phyloP scores from a whole-genome alignment of 2,329 filamentous ascomycete genomes.

The Eurotiales sp. region DNA sequence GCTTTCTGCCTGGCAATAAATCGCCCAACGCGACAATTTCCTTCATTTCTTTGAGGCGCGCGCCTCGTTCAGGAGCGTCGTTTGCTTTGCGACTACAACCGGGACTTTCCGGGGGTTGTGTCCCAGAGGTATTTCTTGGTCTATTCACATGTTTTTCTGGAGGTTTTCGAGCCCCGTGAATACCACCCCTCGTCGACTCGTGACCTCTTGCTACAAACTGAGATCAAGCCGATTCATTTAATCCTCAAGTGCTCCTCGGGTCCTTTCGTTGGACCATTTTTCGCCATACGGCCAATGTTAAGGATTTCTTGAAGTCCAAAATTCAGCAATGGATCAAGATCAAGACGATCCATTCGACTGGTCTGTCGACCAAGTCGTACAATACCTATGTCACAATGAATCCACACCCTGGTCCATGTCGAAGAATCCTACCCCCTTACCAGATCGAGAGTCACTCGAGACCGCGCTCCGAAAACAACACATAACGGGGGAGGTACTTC shows the following conservation, averaged over 20 bases:
- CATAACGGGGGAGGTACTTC: slow-evolving; percentile 61
- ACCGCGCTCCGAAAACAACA: slow-evolving; percentile 57
- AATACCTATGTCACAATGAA: slow-evolving; percentile 58
- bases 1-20: slow-evolving; percentile 8
- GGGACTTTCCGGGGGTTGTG: background rate
- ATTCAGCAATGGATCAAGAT: slow-evolving; percentile 22
- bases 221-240: no score
- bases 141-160: background rate
- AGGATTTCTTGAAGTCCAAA: background rate
- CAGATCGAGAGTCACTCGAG: slow-evolving; percentile 54
- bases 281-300: slow-evolving; percentile 1
- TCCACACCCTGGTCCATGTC: slow-evolving; percentile 42
- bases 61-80: background rate
- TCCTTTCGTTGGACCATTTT: background rate
- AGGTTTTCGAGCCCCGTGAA: background rate
- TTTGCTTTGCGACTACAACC: background rate
- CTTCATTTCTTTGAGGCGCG: background rate
- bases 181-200: background rate
- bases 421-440: slow-evolving; percentile 37
- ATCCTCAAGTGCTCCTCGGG: no score
- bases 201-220: no score
- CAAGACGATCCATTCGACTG: slow-evolving; percentile 68
- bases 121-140: background rate
- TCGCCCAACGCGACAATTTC: background rate
- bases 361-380: slow-evolving; percentile 64